These are phyloP conservation scores for Naegleria gruberi DNA, from an alignment of 208 protist genomes.

Conservation along the genomic window DNA sequence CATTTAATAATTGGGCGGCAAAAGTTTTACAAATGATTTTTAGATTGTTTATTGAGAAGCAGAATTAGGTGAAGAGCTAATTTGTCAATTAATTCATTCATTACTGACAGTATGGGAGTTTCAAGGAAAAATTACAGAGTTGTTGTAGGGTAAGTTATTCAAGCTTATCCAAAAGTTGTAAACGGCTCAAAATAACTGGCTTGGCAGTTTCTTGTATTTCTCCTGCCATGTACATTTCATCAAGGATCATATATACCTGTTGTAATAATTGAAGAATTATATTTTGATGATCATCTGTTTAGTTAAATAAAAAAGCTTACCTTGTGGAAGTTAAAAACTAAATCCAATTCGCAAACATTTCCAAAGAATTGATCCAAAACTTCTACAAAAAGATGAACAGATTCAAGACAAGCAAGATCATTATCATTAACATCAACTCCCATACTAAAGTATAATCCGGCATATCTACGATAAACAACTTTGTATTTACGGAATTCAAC, in stretches of 20 bases:
- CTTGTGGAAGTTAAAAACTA: constrained; percentile 98
- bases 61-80: no score
- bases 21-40: no score
- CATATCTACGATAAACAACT: constrained; percentile 96
- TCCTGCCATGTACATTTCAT: constrained; percentile 95
- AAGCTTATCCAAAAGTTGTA: constrained; percentile 80
- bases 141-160: no score
- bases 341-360: constrained; percentile 98
- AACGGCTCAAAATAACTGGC: constrained; percentile 70
- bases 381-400: constrained; percentile 95
- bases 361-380: constrained; percentile 98
- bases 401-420: constrained; percentile 92
- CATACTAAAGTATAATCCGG: constrained; percentile 98
- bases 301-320: constrained; percentile 25
- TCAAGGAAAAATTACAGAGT: no score
- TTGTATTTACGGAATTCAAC: constrained; percentile 84
- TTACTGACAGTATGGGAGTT: no score
- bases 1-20: no score
- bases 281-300: neutral
- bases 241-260: constrained; percentile 95
- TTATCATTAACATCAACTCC: constrained; percentile 96
- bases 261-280: neutral
- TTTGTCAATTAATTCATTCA: no score
- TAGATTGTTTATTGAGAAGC: no score
- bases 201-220: constrained; percentile 96